Conservation (phyloP, 768 basidiomycete species). For the Suillus tomentosus region DNA sequence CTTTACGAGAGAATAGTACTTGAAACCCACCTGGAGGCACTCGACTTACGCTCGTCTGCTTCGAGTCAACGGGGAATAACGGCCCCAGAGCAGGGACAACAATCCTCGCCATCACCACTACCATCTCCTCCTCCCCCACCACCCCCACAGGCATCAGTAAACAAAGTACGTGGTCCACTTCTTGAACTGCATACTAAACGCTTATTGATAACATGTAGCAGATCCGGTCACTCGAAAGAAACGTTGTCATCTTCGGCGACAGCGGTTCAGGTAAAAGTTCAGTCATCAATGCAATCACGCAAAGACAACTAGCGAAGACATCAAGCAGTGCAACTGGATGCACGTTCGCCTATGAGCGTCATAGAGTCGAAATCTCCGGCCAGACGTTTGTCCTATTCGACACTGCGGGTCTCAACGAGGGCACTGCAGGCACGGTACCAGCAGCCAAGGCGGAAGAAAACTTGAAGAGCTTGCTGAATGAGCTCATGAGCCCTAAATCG, state of each 20-base stretch:
- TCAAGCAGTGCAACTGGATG: slow-evolving; percentile 15
- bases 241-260: not conserved
- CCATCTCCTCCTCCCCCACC: not conserved
- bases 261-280: not conserved
- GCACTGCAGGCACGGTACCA: slow-evolving; percentile 14
- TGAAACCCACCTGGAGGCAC: not conserved
- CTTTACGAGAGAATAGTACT: not conserved
- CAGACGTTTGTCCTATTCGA: slow-evolving; percentile 31
- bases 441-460: slow-evolving; percentile 19
- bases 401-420: slow-evolving; percentile 41
- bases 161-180: not conserved
- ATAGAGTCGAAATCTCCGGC: slow-evolving; percentile 8
- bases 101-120: not conserved
- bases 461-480: slow-evolving; percentile 23
- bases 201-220: not conserved
- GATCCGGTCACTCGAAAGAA: slow-evolving; percentile 3
- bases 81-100: not conserved
- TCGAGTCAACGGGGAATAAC: not conserved
- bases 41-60: not conserved
- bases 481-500: slow-evolving; percentile 19
- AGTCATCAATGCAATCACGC: not conserved
- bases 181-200: not conserved
- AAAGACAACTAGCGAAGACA: not conserved
- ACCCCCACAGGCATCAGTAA: not conserved
- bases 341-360: slow-evolving; percentile 17